Conservation (phyloP, 2,329 filamentous ascomycete species). For the Aspergillus jensenii region DNA sequence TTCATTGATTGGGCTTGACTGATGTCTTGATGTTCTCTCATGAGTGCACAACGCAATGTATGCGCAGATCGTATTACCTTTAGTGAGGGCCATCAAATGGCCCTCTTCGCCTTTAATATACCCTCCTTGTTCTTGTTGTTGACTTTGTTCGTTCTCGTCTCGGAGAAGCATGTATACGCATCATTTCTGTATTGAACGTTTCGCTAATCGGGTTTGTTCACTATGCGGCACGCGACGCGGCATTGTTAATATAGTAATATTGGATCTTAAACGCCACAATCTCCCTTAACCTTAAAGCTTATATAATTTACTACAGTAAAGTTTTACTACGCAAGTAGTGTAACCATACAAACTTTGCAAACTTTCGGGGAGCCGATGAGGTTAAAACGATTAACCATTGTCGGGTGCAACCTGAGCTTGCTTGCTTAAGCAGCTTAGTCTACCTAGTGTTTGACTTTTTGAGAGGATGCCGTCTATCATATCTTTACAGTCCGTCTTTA, state of each 20-base stretch:
- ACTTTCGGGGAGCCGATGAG: background rate
- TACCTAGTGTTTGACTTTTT: too few species aligned
- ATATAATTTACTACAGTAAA: background rate
- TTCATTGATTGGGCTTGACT: background rate
- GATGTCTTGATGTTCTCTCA: slow-evolving; percentile 6
- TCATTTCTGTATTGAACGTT: background rate
- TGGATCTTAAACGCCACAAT: background rate
- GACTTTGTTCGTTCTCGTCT: background rate
- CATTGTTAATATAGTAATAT: background rate
- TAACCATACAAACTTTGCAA: background rate
- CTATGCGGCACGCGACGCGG: background rate
- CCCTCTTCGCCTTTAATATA: background rate
- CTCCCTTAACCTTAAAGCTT: too few species aligned
- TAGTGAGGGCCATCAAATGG: background rate
- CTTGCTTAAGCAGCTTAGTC: background rate
- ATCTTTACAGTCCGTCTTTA: too few species aligned
- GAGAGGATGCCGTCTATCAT: too few species aligned
- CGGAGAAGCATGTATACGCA: background rate
- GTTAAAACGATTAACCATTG: background rate
- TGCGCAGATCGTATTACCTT: background rate
- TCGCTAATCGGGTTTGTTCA: background rate
- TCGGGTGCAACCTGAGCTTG: background rate
- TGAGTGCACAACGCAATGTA: background rate
- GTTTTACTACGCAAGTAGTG: background rate
- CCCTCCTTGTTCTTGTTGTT: background rate